Evolutionary conservation across 1,284 basidiomycete species (phyloP).

Genomic region (Ustilago nuda): DNA sequence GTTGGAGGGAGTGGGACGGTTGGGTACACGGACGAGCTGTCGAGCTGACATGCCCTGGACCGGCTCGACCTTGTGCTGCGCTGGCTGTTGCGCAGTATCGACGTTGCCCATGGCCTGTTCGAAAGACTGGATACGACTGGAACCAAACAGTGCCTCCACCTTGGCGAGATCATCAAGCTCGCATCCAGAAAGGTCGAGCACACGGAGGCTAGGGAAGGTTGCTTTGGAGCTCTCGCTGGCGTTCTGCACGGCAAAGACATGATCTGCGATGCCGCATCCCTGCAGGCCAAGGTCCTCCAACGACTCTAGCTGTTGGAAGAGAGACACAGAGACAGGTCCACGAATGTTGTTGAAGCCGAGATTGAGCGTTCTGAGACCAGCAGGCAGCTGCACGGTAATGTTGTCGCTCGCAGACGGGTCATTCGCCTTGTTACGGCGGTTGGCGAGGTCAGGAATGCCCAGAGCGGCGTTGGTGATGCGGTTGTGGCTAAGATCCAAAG

Average conservation of each 20-base stretch:
- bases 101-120: conserved; percentile 35
- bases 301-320: conserved; percentile 33
- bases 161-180: conserved; percentile 54
- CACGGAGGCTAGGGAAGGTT: conserved; percentile 31
- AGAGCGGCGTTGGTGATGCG: conserved; percentile 52
- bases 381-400: conserved; percentile 36
- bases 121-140: conserved; percentile 36
- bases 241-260: conserved; percentile 45
- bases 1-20: conserved; percentile 34
- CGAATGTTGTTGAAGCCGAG: conserved; percentile 58
- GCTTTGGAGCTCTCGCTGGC: conserved; percentile 7
- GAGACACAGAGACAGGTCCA: conserved; percentile 48
- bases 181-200: conserved; percentile 59
- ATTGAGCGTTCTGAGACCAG: conserved; percentile 46
- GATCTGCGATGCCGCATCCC: conserved; percentile 60
- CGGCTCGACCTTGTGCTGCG: conserved; percentile 13
- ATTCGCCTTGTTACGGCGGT: conserved; percentile 23
- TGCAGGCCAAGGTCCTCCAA: conserved; percentile 55
- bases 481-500: conserved; percentile 59
- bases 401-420: neutral
- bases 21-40: conserved; percentile 52
- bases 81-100: conserved; percentile 4
- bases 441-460: conserved; percentile 35
- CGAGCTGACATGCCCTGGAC: conserved; percentile 28
- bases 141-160: conserved; percentile 56